Percentiles rank a stretch among this genome's conserved stretches.
phyloP scores from a whole-genome alignment of 2,329 filamentous ascomycete species.

The Tolypocladium inflatum region DNA sequence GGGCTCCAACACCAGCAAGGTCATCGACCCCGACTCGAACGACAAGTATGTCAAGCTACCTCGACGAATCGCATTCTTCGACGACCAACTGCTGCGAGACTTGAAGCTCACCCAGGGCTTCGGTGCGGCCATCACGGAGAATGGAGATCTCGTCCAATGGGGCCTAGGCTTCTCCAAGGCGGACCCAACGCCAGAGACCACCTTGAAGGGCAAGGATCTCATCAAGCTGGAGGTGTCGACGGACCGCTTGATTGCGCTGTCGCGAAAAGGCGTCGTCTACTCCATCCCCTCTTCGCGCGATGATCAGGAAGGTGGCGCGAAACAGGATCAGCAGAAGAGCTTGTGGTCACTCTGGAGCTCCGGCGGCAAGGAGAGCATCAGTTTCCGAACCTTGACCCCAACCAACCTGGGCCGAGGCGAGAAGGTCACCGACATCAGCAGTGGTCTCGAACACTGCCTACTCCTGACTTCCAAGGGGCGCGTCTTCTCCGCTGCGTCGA shows the following conservation, averaged over 20 bases:
- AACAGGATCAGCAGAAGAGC: slow-evolving; percentile 42
- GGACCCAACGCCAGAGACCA: slow-evolving; percentile 54
- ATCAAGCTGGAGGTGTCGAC: slow-evolving; percentile 65
- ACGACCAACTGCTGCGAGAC: slow-evolving; percentile 75
- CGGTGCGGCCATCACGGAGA: slow-evolving; percentile 78
- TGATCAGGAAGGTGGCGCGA: slow-evolving; percentile 59
- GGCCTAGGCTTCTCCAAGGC: slow-evolving; percentile 64
- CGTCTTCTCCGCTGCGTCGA: slow-evolving; percentile 80
- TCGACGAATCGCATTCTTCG: slow-evolving; percentile 69
- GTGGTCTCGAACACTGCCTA: slow-evolving; percentile 78
- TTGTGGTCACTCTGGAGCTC: slow-evolving; percentile 66
- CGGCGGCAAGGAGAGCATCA: slow-evolving; percentile 34
- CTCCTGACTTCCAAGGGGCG: slow-evolving; percentile 78
- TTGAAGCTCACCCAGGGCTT: slow-evolving; percentile 76
- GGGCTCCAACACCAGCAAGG: slow-evolving; percentile 78
- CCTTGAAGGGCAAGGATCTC: slow-evolving; percentile 74
- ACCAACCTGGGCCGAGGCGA: slow-evolving; percentile 57
- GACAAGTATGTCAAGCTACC: slow-evolving; percentile 74
- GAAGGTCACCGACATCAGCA: slow-evolving; percentile 62
- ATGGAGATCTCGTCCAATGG: slow-evolving; percentile 88
- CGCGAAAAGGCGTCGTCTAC: slow-evolving; percentile 68
- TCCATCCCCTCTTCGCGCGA: slow-evolving; percentile 68
- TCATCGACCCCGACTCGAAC: slow-evolving; percentile 75
- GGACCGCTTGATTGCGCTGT: slow-evolving; percentile 75
- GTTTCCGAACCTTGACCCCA: slow-evolving; percentile 65